Conservation (phyloP, 768 basidiomycete genomes). For the Inosperma sp. region DNA sequence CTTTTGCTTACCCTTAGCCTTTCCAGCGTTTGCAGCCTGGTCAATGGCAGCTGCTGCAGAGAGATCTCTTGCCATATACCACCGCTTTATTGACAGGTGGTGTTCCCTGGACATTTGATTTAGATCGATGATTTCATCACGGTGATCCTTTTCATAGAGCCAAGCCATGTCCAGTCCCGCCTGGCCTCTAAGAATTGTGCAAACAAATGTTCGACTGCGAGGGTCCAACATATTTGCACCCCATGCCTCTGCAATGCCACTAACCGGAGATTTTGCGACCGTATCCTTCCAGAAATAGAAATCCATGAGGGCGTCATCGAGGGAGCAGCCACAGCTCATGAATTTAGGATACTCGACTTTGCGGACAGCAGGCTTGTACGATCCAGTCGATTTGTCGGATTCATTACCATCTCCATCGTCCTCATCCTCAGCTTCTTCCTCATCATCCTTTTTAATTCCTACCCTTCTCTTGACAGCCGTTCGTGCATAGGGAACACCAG, state of each 20-base stretch:
- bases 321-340: background rate
- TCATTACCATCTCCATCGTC: background rate
- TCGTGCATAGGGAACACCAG: background rate
- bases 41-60: too few species aligned
- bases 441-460: background rate
- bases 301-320: background rate
- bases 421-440: too few species aligned
- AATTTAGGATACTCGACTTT: background rate
- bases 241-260: background rate
- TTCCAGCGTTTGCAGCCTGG: too few species aligned
- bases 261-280: background rate
- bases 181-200: background rate
- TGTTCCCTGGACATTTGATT: too few species aligned
- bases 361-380: background rate
- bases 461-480: background rate
- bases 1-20: too few species aligned
- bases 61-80: too few species aligned
- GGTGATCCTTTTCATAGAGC: background rate
- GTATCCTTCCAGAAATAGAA: slow-evolving; percentile 1
- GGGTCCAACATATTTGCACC: background rate
- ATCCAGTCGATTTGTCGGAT: background rate
- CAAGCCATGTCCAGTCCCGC: background rate
- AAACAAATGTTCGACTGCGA: background rate
- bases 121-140: too few species aligned
- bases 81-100: too few species aligned